Evolutionary conservation across 495 filamentous ascomycete species (phyloP).

Genomic region (Penicillium dipodomyicola): DNA sequence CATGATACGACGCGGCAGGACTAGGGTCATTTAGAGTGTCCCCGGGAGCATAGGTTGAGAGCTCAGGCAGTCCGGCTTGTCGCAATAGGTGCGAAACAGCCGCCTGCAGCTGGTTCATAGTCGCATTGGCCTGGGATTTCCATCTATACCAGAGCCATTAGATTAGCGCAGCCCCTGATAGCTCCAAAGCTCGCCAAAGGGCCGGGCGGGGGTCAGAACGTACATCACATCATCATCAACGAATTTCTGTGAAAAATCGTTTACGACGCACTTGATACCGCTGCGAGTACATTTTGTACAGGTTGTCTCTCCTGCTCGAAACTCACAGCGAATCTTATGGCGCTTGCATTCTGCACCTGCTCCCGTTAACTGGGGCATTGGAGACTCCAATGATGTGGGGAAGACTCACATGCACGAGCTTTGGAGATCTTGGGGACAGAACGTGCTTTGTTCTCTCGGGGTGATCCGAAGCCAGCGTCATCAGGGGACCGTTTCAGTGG

Average conservation of each 20-base stretch:
- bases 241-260: slow-evolving; percentile 51
- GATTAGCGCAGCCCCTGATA: slow-evolving; percentile 14
- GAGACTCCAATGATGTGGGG: slow-evolving; percentile 19
- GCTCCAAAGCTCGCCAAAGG: neutral
- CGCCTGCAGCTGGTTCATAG: slow-evolving; percentile 43
- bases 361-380: slow-evolving; percentile 2
- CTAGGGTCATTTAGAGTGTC: slow-evolving; percentile 33
- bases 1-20: slow-evolving; percentile 33
- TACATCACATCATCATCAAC: slow-evolving; percentile 48
- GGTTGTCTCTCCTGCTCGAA: slow-evolving; percentile 40
- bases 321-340: slow-evolving; percentile 50
- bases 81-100: slow-evolving; percentile 47
- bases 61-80: slow-evolving; percentile 39
- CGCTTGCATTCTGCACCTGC: slow-evolving; percentile 49
- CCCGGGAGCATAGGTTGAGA: slow-evolving; percentile 37
- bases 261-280: slow-evolving; percentile 48
- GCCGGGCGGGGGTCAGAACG: slow-evolving; percentile 21
- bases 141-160: slow-evolving; percentile 29
- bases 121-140: slow-evolving; percentile 44
- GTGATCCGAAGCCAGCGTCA: slow-evolving; percentile 40
- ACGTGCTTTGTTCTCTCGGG: slow-evolving; percentile 24
- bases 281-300: slow-evolving; percentile 48
- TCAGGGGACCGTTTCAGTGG: slow-evolving; percentile 45
- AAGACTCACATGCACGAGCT: slow-evolving; percentile 46
- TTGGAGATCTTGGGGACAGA: slow-evolving; percentile 43